These are phyloP conservation scores for Rhizopogon sp. DNA, from an alignment of 768 basidiomycete species.

Conservation along the genomic window DNA sequence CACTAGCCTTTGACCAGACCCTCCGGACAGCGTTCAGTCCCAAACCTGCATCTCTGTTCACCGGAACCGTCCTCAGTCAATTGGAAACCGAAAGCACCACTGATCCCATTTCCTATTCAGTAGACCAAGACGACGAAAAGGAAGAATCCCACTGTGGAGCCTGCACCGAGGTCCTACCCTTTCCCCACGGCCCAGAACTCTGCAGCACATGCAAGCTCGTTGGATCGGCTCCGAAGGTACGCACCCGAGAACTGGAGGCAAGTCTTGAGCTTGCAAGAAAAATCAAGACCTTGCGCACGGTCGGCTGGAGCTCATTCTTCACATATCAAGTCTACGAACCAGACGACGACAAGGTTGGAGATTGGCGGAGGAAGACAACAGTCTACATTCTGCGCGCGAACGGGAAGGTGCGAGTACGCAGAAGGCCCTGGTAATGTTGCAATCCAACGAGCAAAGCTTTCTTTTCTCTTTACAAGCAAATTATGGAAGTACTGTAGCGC, in stretches of 20 bases:
- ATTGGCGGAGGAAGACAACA: conserved; percentile 29
- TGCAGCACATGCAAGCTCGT: conserved; percentile 32
- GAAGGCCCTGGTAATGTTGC: conserved; percentile 32
- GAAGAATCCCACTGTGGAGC: not conserved
- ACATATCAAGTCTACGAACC: conserved; percentile 11
- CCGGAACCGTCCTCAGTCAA: conserved; percentile 19
- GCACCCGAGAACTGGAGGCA: conserved; percentile 42
- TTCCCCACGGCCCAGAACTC: conserved; percentile 27
- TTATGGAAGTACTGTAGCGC: not conserved
- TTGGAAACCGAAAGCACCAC: conserved; percentile 10
- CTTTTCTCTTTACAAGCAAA: not conserved
- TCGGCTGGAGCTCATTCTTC: conserved; percentile 54
- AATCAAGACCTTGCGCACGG: conserved; percentile 37
- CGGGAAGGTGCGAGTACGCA: conserved; percentile 39
- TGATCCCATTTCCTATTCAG: conserved; percentile 17
- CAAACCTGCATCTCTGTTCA: not conserved
- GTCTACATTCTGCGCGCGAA: conserved; percentile 36
- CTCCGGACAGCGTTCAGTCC: conserved; percentile 9
- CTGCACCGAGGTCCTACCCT: conserved; percentile 12
- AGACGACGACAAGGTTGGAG: conserved; percentile 12
- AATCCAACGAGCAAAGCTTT: not conserved
- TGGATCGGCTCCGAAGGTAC: conserved; percentile 25
- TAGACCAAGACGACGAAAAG: conserved; percentile 12
- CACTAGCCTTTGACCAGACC: conserved; percentile 14
- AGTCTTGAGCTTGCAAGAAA: conserved; percentile 39